Base-by-base conservation (phyloP, 1,284 basidiomycete genomes). In the Mycena citricolor region DNA sequence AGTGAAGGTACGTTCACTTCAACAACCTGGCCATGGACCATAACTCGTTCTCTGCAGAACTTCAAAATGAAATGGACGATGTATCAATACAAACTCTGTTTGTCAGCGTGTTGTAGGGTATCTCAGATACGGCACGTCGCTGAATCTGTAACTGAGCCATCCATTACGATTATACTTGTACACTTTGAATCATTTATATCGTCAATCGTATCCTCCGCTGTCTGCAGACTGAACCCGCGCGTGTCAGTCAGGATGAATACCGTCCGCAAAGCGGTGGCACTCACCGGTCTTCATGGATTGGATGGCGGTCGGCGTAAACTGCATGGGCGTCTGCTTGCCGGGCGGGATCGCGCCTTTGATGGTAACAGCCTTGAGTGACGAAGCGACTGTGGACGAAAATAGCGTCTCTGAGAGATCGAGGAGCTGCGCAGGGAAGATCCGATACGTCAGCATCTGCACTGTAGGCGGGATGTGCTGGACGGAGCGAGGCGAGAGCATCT, bases 161-260 rank as follows among this genome's bases (percentile, higher is more conserved):
- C n/a, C n/a, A n/a, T n/a, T n/a, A n/a, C n/a, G n/a, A n/a, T n/a
- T n/a, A n/a, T n/a, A n/a, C n/a, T n/a, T n/a, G n/a, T n/a, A n/a
- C n/a, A n/a, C n/a, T n/a, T n/a, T n/a, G n/a, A n/a, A n/a, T n/a
- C n/a, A n/a, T 8, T 14, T 14, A 46, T 28, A 46, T 34, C 26
- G 38, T 46, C 13, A 46, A 25, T 14, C 44, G 13, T 17, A 46
- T 46, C 38, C 44, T 29, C n/a, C 44, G 44, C 22, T 39, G 32
- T 25, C 37, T 46, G 33, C 44, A 46, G 32, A 46, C 44, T 46
- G 20, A 4, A 23, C 3, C 2, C 5, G 21, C n/a, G 16, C 16
- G 4, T 7, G 17, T 29, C 13, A 38, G 40, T 23, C 21, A 24
- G 32, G n/a, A n/a, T n/a, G n/a, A n/a, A n/a, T n/a, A n/a, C n/a